Percentiles rank a stretch among this genome's conserved stretches.
Conservation (phyloP, 1,284 basidiomycete species). For the Wallemia ichthyophaga region DNA sequence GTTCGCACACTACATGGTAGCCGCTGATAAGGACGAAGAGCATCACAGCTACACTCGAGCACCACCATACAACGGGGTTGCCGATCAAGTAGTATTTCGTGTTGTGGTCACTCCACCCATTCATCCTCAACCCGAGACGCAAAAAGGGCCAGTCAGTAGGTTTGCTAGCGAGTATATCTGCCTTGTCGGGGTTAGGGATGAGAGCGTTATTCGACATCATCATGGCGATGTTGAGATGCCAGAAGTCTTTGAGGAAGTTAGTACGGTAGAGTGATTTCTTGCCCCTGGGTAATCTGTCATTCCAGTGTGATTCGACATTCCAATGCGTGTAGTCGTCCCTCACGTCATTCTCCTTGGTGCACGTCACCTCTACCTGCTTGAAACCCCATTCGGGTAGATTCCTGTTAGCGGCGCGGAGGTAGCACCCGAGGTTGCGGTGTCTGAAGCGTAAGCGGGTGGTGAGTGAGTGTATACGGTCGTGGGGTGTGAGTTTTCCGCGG, state of each 20-base stretch:
- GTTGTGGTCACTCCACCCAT: conserved; percentile 68
- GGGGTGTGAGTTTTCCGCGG: neutral
- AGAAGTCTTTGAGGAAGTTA: conserved; percentile 84
- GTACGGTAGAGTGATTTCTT: conserved; percentile 58
- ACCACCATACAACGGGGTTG: conserved; percentile 77
- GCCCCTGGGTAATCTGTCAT: conserved; percentile 53
- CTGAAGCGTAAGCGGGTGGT: conserved; percentile 66
- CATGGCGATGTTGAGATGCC: conserved; percentile 97
- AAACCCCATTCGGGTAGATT: conserved; percentile 93
- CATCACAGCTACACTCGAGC: neutral
- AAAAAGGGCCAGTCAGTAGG: conserved; percentile 86
- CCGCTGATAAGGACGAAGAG: conserved; percentile 23
- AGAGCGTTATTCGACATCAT: conserved; percentile 98
- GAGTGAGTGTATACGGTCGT: conserved; percentile 44
- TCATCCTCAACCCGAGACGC: conserved; percentile 71
- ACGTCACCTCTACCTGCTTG: conserved; percentile 91
- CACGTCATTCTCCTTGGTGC: conserved; percentile 60
- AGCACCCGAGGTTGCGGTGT: conserved; percentile 51
- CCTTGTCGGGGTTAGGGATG: conserved; percentile 86
- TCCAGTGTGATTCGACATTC: conserved; percentile 96
- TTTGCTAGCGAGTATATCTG: conserved; percentile 75
- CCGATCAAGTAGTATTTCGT: conserved; percentile 84
- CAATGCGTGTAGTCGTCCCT: conserved; percentile 69
- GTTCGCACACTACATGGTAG: conserved; percentile 23
- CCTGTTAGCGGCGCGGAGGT: conserved; percentile 63